These are phyloP conservation scores for Phoma herbarum DNA, from an alignment of 2,329 filamentous ascomycete genomes.

Conservation along the genomic window DNA sequence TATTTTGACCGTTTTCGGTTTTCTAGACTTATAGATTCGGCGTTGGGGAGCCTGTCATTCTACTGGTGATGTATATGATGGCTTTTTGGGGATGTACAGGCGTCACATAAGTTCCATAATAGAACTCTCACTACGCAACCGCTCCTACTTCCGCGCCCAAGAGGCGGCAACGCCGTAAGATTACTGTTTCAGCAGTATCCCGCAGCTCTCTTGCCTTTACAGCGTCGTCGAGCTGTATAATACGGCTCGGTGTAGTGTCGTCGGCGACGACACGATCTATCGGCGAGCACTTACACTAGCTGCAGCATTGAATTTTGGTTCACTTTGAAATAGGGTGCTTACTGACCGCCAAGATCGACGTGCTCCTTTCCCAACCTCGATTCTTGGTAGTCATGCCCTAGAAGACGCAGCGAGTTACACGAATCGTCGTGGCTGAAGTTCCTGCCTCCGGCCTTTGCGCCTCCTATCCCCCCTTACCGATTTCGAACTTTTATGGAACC, in stretches of 20 bases:
- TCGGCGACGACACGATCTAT: neutral
- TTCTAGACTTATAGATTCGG: neutral
- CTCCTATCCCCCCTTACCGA: conserved; percentile 2
- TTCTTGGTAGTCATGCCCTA: neutral
- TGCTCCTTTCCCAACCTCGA: neutral
- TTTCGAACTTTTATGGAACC: conserved; percentile 2
- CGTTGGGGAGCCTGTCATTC: conserved; percentile 9
- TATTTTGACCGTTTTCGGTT: neutral
- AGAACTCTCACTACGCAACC: neutral
- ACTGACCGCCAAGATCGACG: neutral
- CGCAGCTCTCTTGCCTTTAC: neutral
- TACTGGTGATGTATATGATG: neutral
- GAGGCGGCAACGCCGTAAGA: neutral
- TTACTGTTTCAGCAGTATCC: neutral
- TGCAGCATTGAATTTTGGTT: neutral
- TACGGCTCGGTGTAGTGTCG: neutral
- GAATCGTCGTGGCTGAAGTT: neutral
- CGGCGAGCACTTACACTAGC: neutral
- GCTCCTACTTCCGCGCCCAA: neutral
- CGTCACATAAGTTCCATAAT: neutral
- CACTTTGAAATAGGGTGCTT: neutral
- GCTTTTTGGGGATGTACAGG: neutral
- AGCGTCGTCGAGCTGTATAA: neutral
- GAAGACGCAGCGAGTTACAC: neutral
- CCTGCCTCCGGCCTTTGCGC: neutral